Base-by-base conservation (phyloP, 306 rosid species). In the Lupinus albus region DNA sequence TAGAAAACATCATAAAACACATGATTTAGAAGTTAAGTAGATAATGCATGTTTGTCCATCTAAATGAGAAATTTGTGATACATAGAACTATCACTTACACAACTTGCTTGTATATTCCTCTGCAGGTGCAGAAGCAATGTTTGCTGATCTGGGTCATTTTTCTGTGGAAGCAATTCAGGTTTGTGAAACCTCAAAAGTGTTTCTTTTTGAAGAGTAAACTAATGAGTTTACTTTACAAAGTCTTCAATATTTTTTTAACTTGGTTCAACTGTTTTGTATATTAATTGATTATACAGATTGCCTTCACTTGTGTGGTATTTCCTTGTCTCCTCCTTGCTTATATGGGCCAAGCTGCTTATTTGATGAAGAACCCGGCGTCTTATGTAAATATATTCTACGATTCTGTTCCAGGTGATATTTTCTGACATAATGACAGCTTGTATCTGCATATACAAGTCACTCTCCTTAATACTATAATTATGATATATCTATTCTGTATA, bases 321-420 rank as follows among this genome's bases (percentile, higher is more conserved):
- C 90, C 97, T 15, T 87, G 88, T 78, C 86, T 84, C 70, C 87
- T 91, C 59, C 72, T 87, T 55, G 97, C 97, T 79, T 91, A 91
- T 75, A 77, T 91, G 88, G 95, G 92, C 71, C 97, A 88, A 83
- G 95, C 90, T 68, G 88, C 97, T 35, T 87, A 75, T 79, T 86
- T 87, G 60, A 78, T 87, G 83, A 83, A 76, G 81, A 67, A 68
- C 33, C 94, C 94, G 2, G 10, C 56, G 38, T 68, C 84, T 52
- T 68, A 87, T 55, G 38, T 59, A 16, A 81, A 82, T 61, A 75
- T 89, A 72, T 90, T 90, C 83, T 90, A 79, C 54, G 71, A 79
- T 72, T 87, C 92, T 51, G 87, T 91, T 71, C 92, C 97, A 82
- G 89, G 97, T 91, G 63, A 84, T 44, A 17, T 70, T 56, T 77